A percentile compares a stretch with the other conserved stretches of the same genome.
Evolutionary conservation across 768 basidiomycete species (phyloP).

Genomic region (Amanita jacksonii): DNA sequence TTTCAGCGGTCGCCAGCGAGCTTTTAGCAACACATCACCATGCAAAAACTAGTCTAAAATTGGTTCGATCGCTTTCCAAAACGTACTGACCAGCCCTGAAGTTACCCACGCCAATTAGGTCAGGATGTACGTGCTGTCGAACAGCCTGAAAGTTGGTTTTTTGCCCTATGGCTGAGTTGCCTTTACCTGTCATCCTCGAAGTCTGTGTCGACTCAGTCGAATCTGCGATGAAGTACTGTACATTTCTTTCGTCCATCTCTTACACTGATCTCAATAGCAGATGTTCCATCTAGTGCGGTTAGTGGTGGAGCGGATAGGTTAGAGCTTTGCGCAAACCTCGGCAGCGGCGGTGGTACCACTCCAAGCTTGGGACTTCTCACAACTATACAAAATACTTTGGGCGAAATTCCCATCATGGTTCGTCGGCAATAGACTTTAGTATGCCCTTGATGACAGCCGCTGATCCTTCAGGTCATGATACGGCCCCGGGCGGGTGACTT

Average conservation of each 20-base stretch:
- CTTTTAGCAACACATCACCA: too few relatives aligned
- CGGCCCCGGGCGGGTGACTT: constrained; percentile 78
- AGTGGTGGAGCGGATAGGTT: constrained; percentile 64
- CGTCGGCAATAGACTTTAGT: constrained; percentile 8
- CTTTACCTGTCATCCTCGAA: constrained; percentile 32
- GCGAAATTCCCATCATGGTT: constrained; percentile 61
- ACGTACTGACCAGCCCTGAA: constrained; percentile 3
- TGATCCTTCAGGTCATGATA: constrained; percentile 61
- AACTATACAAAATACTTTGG: constrained; percentile 39
- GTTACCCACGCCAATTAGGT: not conserved
- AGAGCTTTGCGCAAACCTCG: constrained; percentile 67
- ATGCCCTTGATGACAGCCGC: constrained; percentile 6
- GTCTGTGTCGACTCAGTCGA: constrained; percentile 73
- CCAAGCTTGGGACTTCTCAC: constrained; percentile 69
- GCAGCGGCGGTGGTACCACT: constrained; percentile 71
- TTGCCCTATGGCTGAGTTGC: constrained; percentile 2
- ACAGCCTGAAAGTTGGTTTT: not conserved
- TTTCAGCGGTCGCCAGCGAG: not conserved
- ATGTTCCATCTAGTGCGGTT: constrained; percentile 42
- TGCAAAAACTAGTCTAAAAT: too few relatives aligned
- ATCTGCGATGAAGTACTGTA: constrained; percentile 54
- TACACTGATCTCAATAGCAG: constrained; percentile 9
- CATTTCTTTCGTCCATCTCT: not conserved
- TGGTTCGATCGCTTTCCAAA: not conserved
- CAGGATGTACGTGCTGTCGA: too few relatives aligned